Base-by-base conservation (phyloP, 2,329 filamentous ascomycete species). In the Calonectria pseudoreteaudii region DNA sequence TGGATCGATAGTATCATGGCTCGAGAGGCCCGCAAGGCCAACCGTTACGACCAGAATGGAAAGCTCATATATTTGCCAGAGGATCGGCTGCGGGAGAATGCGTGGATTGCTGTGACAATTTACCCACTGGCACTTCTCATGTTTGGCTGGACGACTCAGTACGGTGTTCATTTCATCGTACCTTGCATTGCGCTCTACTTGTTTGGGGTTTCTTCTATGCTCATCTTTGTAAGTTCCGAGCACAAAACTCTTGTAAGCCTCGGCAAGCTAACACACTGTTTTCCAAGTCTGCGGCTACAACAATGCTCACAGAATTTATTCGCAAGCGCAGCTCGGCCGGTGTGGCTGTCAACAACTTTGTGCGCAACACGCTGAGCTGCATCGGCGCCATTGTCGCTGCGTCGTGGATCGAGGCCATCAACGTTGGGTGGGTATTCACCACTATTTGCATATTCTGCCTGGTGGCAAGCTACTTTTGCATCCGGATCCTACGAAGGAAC, bases 301-400 rank as follows among this genome's bases (percentile, higher is more conserved):
- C 95, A 0, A 95, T 97, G 93, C 86, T 97, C 77, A 96, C 94
- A 0, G 94, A 97, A 81, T 95, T 96, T 81, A 93, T 96, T 88
- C 94, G 94, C 18, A 89, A 91, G 52, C 88, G 90, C 75, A 93
- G 92, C 65, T 94, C 92, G 5, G 90, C 90, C 14, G 94, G 94
- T 1, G 93, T 96, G 4, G 95, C 94, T 0, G 87, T 96, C 53
- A 96, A 96, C 83, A 96, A 96, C 81, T 94, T 96, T 80, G 88
- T 94, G 66, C 87, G 94, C 62, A 97, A 96, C 78, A 94, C 95
- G 49, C 92, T 95, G 79, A 92, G 90, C 65, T 95, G 93, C 74
- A 88, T 94, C 1, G 94, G 93, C 13, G 90, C 90, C 53, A 83
- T 96, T 38, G 90, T 95, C 23, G 91, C 93, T 0, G 90, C 93